These are phyloP conservation scores for Euphorbia pulcherrima DNA, from an alignment of 345 rosid species.

Conservation along the genomic window DNA sequence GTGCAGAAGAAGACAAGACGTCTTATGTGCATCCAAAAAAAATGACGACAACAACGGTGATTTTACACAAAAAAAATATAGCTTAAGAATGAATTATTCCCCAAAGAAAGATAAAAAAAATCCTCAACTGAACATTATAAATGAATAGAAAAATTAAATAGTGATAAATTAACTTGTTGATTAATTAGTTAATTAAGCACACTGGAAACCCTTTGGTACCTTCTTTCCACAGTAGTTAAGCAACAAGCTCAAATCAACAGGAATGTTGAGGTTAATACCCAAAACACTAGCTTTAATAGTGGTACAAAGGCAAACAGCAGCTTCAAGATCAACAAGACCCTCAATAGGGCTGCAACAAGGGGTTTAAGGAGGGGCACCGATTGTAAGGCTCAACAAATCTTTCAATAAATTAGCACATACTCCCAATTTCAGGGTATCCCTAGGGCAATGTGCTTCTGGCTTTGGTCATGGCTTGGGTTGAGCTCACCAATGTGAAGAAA, in stretches of 20 bases:
- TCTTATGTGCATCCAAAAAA: not conserved
- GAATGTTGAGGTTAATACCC: constrained; percentile 2
- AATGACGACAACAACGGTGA: not conserved
- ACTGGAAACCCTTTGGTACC: not conserved
- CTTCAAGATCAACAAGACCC: constrained; percentile 59
- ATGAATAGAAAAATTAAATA: not conserved
- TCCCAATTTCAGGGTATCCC: constrained; percentile 63
- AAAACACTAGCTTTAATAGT: constrained; percentile 51
- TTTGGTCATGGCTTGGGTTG: constrained; percentile 22
- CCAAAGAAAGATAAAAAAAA: not conserved
- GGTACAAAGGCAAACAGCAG: constrained; percentile 80
- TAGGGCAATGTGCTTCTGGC: constrained; percentile 43
- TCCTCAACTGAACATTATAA: too few relatives aligned
- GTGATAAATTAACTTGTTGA: too few relatives aligned
- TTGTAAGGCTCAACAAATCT: constrained; percentile 41
- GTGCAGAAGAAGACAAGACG: too few relatives aligned
- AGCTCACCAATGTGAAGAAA: constrained; percentile 56
- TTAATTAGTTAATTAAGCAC: too few relatives aligned
- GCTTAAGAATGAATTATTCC: too few relatives aligned
- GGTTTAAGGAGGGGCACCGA: constrained; percentile 53
- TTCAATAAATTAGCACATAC: constrained; percentile 51
- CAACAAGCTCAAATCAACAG: not conserved
- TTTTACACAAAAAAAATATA: not conserved
- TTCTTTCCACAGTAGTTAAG: constrained; percentile 10
- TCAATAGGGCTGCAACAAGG: constrained; percentile 59